A percentile compares a stretch with the other conserved stretches of the same genome.
These are phyloP conservation scores for Metarhizium guizhouense DNA, from an alignment of 2,329 filamentous ascomycete genomes.

Conservation along the genomic window DNA sequence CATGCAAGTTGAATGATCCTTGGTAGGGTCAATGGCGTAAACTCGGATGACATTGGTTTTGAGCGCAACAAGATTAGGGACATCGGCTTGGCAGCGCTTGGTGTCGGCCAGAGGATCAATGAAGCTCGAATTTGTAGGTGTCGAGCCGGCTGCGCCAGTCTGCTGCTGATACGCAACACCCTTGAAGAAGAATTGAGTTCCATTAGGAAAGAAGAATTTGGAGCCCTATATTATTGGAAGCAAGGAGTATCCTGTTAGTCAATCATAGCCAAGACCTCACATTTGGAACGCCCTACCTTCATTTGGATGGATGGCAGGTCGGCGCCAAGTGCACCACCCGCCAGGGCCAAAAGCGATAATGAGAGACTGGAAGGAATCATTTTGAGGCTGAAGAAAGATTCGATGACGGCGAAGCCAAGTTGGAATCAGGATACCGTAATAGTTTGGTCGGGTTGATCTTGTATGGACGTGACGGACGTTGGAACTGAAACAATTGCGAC, in stretches of 20 bases:
- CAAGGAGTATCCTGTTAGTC: slow-evolving; percentile 1
- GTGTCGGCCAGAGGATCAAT: slow-evolving; percentile 74
- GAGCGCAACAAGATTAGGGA: slow-evolving; percentile 69
- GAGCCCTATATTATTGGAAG: slow-evolving; percentile 42
- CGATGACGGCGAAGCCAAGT: neutral
- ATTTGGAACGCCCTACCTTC: slow-evolving; percentile 44
- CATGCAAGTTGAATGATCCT: slow-evolving; percentile 82
- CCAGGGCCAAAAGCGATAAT: slow-evolving; percentile 29
- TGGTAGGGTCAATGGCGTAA: slow-evolving; percentile 78
- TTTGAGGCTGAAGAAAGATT: slow-evolving; percentile 7
- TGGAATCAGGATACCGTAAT: too few species aligned
- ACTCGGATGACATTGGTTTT: slow-evolving; percentile 91
- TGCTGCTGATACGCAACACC: slow-evolving; percentile 95
- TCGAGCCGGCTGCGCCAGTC: slow-evolving; percentile 44
- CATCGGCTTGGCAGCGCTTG: slow-evolving; percentile 68
- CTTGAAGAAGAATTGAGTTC: slow-evolving; percentile 65
- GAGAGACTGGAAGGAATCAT: slow-evolving; percentile 25
- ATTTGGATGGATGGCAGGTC: slow-evolving; percentile 52
- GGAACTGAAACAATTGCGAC: neutral
- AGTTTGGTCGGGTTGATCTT: neutral
- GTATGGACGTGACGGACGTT: neutral
- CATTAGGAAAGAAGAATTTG: slow-evolving; percentile 84
- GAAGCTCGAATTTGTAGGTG: slow-evolving; percentile 47
- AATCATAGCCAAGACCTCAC: neutral
- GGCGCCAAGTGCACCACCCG: slow-evolving; percentile 31